Conservation (phyloP, 2,329 filamentous ascomycete species). For the Clarireedia hainanense region DNA sequence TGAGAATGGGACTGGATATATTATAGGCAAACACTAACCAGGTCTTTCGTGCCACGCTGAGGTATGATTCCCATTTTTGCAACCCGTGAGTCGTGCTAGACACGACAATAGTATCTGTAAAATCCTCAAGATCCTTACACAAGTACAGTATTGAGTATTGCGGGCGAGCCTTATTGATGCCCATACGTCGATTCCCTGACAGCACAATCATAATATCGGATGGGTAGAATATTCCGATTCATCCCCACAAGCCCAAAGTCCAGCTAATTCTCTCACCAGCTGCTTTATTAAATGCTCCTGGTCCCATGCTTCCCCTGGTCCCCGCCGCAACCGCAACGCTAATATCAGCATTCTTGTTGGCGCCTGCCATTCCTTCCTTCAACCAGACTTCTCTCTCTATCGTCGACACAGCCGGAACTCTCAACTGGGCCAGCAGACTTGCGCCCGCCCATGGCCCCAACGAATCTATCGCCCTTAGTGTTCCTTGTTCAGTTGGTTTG, state of each 20-base stretch:
- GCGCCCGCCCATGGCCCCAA: conserved; percentile 69
- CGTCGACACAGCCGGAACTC: conserved; percentile 59
- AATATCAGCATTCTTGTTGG: conserved; percentile 47
- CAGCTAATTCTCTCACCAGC: conserved; percentile 39
- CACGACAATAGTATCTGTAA: too few species aligned
- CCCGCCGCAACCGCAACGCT: conserved; percentile 28
- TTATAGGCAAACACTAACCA: too few species aligned
- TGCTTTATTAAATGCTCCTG: conserved; percentile 40
- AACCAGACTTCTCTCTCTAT: conserved; percentile 66
- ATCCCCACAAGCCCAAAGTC: conserved; percentile 55
- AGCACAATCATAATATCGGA: too few species aligned
- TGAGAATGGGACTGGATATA: too few species aligned
- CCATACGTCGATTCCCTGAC: too few species aligned
- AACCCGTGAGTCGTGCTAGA: too few species aligned
- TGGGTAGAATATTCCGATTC: too few species aligned
- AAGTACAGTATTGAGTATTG: too few species aligned
- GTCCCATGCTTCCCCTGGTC: conserved; percentile 58
- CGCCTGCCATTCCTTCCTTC: conserved; percentile 57
- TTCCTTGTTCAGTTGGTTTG: conserved; percentile 43
- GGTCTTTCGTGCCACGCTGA: too few species aligned
- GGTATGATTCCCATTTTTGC: too few species aligned
- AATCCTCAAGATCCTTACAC: too few species aligned
- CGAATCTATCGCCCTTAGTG: conserved; percentile 58
- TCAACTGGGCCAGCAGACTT: conserved; percentile 61
- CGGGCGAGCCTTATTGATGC: too few species aligned